Percentiles rank a stretch among this genome's conserved stretches.
phyloP scores from a whole-genome alignment of 441 rosid genomes.

The Brassica hybrid region DNA sequence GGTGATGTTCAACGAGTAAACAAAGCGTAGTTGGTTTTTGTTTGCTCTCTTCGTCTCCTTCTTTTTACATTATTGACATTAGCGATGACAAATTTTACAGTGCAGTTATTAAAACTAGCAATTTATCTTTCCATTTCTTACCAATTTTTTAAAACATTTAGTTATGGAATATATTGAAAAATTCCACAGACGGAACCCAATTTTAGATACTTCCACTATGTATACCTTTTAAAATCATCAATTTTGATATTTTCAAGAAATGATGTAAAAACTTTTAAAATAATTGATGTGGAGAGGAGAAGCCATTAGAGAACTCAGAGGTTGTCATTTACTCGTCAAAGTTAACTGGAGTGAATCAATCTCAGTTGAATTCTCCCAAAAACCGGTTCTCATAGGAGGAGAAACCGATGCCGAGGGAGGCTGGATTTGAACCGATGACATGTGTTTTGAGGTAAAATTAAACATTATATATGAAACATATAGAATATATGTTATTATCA shows the following conservation, averaged over 20 bases:
- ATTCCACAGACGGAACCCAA: too few species aligned
- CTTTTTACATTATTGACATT: constrained; percentile 33
- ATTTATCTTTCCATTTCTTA: too few species aligned
- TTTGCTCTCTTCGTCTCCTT: constrained; percentile 6
- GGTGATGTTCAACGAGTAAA: constrained; percentile 39
- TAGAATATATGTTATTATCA: too few species aligned
- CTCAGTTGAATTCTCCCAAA: constrained; percentile 29
- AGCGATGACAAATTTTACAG: constrained; percentile 34
- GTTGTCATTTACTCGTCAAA: constrained; percentile 45
- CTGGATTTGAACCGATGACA: constrained; percentile 1
- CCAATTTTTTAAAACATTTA: too few species aligned
- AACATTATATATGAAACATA: too few species aligned
- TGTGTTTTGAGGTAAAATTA: too few species aligned
- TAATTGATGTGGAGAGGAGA: too few species aligned
- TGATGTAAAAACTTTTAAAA: too few species aligned
- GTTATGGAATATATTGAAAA: too few species aligned
- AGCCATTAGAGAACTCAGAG: constrained; percentile 60
- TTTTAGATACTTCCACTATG: too few species aligned
- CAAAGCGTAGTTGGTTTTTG: constrained; percentile 38
- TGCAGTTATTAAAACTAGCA: constrained; percentile 29
- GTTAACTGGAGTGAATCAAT: constrained; percentile 47
- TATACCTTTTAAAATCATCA: too few species aligned
- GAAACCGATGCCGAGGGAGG: constrained; percentile 32
- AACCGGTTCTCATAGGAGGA: constrained; percentile 49
- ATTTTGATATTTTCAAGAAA: too few species aligned